Percentiles rank a stretch among this genome's conserved stretches.
Conservation (phyloP, 352 stramenopile genomes). For the Phytophthora sojae region DNA sequence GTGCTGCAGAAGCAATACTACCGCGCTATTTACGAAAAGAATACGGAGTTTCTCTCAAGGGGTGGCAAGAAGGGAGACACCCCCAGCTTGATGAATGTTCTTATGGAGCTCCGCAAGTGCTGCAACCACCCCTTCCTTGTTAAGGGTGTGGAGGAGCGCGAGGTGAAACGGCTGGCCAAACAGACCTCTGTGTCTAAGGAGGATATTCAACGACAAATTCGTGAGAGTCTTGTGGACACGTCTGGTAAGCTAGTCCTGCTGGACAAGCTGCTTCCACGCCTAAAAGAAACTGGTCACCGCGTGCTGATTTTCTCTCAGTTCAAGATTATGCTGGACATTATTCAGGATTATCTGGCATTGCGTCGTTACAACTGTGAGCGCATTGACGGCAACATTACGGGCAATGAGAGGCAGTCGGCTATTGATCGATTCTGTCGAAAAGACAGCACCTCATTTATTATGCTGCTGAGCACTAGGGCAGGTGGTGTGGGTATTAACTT, state of each 20-base stretch:
- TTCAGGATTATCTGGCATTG: slow-evolving; percentile 97
- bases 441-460: slow-evolving; percentile 91
- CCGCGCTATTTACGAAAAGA: slow-evolving; percentile 93
- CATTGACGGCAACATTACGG: slow-evolving; percentile 99
- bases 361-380: slow-evolving; percentile 95
- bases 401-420: slow-evolving; percentile 94
- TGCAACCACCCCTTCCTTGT: slow-evolving; percentile 96
- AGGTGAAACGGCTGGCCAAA: slow-evolving; percentile 67
- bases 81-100: slow-evolving; percentile 91
- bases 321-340: slow-evolving; percentile 99
- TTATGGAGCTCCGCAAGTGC: slow-evolving; percentile 96
- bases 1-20: slow-evolving; percentile 94
- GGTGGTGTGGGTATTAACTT: slow-evolving; percentile 99
- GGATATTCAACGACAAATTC: slow-evolving; percentile 67
- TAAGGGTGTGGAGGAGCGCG: slow-evolving; percentile 87
- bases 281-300: slow-evolving; percentile 96
- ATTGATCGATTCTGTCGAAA: slow-evolving; percentile 92
- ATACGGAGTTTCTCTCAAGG: slow-evolving; percentile 91
- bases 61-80: slow-evolving; percentile 74
- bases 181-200: slow-evolving; percentile 59
- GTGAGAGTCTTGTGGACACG: slow-evolving; percentile 92
- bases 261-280: slow-evolving; percentile 97
- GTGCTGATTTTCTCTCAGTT: slow-evolving; percentile 99
- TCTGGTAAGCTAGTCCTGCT: slow-evolving; percentile 99
- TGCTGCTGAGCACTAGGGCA: slow-evolving; percentile 98